Base-by-base conservation (phyloP, 2,329 filamentous ascomycete species). In the Botryotinia narcissicola region DNA sequence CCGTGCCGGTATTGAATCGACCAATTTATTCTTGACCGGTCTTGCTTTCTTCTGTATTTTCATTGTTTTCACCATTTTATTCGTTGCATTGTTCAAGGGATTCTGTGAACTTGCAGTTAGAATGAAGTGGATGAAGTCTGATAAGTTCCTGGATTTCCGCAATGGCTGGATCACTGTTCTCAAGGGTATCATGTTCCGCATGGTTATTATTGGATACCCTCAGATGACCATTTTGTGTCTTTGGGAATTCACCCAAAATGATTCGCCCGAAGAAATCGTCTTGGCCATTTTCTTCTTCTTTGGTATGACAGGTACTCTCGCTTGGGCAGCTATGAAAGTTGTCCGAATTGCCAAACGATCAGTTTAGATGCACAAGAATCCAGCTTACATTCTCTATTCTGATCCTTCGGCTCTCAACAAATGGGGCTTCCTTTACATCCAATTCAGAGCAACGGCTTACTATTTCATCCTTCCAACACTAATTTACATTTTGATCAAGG, bases 371-470 rank as follows among this genome's bases (percentile, higher is more conserved):
- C 95, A 98, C 87, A 95, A 95, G 84, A 98, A 97, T 84, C 94
- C 95, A 40, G 95, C 95, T 42, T 98, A 98, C 83, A 97, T 98
- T 78, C 90, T 98, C 75, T 98, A 97, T 85, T 97, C 95, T 3
- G 95, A 98, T 80, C 94, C 95, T n/a, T 89, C 93, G 76, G 91
- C 93, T 71, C 88, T 98, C 76, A 97, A 98, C 88, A 97, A 97
- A 84, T 98, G 95, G 95, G 95, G 95, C 35, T 98, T 98, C 86
- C 89, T 98, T 77, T 98, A 98, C 81, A 94, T 98, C 59, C 95
- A 97, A 82, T 98, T 97, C 87, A 93, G 95, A 80, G 95, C 95
- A 57, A 95, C 94, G 3, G 94, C 94, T 57, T 98, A 97, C 87
- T 98, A 97, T 86, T 98, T 95, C 83, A 93, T 98, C 78, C 88